Conservation (phyloP, 2,329 filamentous ascomycete species). For the Scopulariopsis brevicaulis region DNA sequence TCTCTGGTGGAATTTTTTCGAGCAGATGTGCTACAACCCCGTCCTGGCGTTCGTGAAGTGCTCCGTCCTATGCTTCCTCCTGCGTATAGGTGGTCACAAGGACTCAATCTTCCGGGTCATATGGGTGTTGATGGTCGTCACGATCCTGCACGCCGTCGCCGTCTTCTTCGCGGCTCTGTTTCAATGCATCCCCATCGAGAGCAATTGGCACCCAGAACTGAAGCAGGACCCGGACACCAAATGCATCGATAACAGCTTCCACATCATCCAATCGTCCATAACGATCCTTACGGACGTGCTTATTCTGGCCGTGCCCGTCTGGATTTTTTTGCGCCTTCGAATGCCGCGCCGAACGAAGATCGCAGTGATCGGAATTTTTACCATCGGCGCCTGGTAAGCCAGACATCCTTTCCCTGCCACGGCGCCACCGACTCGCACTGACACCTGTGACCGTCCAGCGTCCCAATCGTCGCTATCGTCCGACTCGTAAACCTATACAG, state of each 20-base stretch:
- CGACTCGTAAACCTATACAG: constrained; percentile 8
- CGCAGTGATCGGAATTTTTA: constrained; percentile 24
- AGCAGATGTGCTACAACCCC: constrained; percentile 3
- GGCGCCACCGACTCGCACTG: not conserved
- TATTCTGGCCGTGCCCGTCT: constrained; percentile 5
- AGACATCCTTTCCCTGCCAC: not conserved
- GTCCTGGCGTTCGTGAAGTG: constrained; percentile 5
- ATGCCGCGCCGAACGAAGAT: constrained; percentile 23
- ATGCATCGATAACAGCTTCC: not conserved
- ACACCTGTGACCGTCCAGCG: constrained; percentile 11
- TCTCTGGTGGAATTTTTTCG: constrained; percentile 1
- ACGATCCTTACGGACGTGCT: constrained; percentile 15
- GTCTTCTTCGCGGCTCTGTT: constrained; percentile 3
- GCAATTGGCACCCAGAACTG: constrained; percentile 1
- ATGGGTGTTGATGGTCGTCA: constrained; percentile 10
- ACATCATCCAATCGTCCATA: constrained; percentile 1
- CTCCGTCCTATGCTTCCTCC: constrained; percentile 6
- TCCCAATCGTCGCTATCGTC: constrained; percentile 17
- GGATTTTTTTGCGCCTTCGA: constrained; percentile 24
- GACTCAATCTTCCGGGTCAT: constrained; percentile 14
- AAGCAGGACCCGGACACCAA: not conserved
- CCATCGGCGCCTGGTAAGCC: constrained; percentile 22
- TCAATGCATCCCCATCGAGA: not conserved
- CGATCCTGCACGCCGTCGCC: not conserved
- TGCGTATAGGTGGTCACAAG: constrained; percentile 25